A percentile compares a stretch with the other conserved stretches of the same genome.
phyloP scores from a whole-genome alignment of 108 stramenopile genomes.

The Cyclotella baltica region DNA sequence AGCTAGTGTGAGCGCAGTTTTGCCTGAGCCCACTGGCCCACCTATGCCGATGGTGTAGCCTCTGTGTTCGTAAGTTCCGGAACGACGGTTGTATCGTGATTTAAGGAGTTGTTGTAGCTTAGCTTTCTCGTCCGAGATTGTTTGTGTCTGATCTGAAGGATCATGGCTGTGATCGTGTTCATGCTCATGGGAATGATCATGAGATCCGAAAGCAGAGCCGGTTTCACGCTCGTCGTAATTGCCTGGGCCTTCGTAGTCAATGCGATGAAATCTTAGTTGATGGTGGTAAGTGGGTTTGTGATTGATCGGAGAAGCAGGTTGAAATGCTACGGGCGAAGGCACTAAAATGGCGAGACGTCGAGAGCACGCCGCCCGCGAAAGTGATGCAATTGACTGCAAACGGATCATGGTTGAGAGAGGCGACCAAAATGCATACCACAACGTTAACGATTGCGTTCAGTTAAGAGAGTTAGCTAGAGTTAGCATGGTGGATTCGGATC shows the following conservation, averaged over 20 bases:
- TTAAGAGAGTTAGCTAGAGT: no score
- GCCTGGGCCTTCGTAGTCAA: constrained; percentile 50
- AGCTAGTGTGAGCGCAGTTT: constrained; percentile 87
- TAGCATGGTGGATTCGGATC: no score
- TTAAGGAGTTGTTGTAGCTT: constrained; percentile 31
- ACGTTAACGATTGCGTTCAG: no score
- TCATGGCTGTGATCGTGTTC: constrained; percentile 45
- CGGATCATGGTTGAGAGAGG: neutral
- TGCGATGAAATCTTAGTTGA: constrained; percentile 44
- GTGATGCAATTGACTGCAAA: neutral
- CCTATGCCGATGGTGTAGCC: constrained; percentile 95
- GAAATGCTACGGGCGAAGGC: neutral
- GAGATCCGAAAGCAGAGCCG: constrained; percentile 27
- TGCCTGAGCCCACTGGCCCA: constrained; percentile 92
- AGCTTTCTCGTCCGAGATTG: constrained; percentile 15
- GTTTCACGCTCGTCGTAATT: constrained; percentile 55
- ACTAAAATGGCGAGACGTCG: neutral
- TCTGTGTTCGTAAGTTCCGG: constrained; percentile 57
- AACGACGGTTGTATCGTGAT: constrained; percentile 51
- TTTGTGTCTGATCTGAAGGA: constrained; percentile 1
- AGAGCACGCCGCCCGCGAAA: neutral
- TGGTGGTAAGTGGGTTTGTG: neutral
- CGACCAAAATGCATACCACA: neutral
- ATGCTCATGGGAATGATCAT: constrained; percentile 40
- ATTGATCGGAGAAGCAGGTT: neutral